phyloP scores from a whole-genome alignment of 345 rosid genomes.

The Eutrema yunnanense region DNA sequence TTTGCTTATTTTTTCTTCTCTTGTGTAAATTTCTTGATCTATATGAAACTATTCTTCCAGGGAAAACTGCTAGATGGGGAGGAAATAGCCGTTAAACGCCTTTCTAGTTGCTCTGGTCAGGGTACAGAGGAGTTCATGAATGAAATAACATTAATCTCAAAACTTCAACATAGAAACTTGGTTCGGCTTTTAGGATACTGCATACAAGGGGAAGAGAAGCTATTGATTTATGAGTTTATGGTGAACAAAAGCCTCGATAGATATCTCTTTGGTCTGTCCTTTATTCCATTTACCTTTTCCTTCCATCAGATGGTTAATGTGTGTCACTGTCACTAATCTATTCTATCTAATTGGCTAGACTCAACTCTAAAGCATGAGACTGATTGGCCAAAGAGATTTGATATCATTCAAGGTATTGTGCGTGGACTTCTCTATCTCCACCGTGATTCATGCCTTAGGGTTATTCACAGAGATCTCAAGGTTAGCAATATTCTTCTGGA shows the following conservation, averaged over 20 bases:
- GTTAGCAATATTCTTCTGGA: slow-evolving; percentile 28
- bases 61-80: slow-evolving; percentile 35
- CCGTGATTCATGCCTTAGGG: slow-evolving; percentile 29
- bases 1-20: background rate
- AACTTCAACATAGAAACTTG: slow-evolving; percentile 69
- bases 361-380: slow-evolving; percentile 13
- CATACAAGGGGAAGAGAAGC: slow-evolving; percentile 39
- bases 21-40: background rate
- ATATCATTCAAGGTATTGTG: slow-evolving; percentile 26
- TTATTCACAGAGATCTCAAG: slow-evolving; percentile 28
- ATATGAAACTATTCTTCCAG: too few relatives aligned
- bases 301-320: background rate
- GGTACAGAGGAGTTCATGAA: slow-evolving; percentile 46
- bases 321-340: background rate
- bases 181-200: slow-evolving; percentile 60
- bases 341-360: slow-evolving; percentile 6
- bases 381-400: slow-evolving; percentile 24
- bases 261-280: slow-evolving; percentile 40
- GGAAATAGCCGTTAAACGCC: slow-evolving; percentile 50
- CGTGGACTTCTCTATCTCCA: slow-evolving; percentile 31
- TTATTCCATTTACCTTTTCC: background rate
- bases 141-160: slow-evolving; percentile 36
- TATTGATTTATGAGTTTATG: slow-evolving; percentile 56
- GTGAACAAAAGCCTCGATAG: slow-evolving; percentile 53
- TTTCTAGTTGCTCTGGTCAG: slow-evolving; percentile 43